A percentile compares a stretch with the other conserved stretches of the same genome.
Conservation (phyloP, 305 asterid species). For the Ilex paraguariensis region DNA sequence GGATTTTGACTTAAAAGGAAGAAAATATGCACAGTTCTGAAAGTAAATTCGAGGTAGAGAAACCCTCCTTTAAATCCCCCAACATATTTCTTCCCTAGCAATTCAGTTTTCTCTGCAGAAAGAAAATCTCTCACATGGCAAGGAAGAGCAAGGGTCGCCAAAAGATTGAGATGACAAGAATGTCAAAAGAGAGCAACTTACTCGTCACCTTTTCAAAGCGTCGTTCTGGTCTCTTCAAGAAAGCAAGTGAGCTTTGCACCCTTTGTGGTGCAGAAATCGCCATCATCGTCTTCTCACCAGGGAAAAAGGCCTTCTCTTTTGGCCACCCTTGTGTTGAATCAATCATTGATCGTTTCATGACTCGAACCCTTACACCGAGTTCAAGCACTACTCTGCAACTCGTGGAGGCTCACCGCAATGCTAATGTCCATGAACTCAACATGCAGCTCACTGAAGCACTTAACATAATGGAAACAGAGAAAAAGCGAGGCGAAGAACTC, state of each 20-base stretch:
- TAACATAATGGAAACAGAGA: constrained; percentile 25
- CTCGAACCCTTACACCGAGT: constrained; percentile 5
- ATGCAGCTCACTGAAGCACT: constrained; percentile 23
- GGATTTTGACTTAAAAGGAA: not conserved
- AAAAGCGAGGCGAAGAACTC: constrained; percentile 23
- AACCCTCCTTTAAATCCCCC: not conserved
- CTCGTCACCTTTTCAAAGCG: constrained; percentile 51
- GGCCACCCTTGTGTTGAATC: constrained; percentile 40
- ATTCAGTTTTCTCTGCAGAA: not conserved
- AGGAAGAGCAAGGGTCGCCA: constrained; percentile 39
- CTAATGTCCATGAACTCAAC: constrained; percentile 27
- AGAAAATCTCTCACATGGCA: constrained; percentile 7
- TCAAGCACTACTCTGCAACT: constrained; percentile 19
- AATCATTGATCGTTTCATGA: constrained; percentile 11
- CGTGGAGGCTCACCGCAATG: constrained; percentile 36
- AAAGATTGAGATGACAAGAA: constrained; percentile 35
- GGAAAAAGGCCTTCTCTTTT: constrained; percentile 34
- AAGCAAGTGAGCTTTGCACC: constrained; percentile 43
- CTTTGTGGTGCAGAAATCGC: constrained; percentile 44
- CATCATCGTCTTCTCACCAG: constrained; percentile 36
- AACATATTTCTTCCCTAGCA: not conserved
- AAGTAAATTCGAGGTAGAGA: not conserved
- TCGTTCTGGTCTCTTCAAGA: constrained; percentile 45
- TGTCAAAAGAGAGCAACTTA: constrained; percentile 31
- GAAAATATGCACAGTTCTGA: not conserved